phyloP scores from a whole-genome alignment of 2,329 filamentous ascomycete genomes.

The Alternaria sp. region DNA sequence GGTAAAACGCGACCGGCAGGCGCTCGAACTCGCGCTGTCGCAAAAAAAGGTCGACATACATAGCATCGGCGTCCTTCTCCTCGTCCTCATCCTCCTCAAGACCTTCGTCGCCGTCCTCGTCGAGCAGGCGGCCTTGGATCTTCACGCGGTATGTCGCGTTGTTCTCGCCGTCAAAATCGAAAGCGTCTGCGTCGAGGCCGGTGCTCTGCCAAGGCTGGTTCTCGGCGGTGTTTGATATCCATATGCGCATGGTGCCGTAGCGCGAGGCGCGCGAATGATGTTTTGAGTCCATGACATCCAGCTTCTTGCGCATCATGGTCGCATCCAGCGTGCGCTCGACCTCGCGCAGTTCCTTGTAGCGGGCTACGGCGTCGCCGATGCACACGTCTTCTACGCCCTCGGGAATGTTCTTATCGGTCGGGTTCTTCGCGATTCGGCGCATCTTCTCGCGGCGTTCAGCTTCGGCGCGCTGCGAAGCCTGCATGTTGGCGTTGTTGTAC shows the following conservation, averaged over 20 bases:
- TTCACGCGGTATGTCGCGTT: conserved; percentile 87
- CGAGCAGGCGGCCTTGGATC: conserved; percentile 85
- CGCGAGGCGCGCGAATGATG: conserved; percentile 77
- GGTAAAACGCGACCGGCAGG: neutral
- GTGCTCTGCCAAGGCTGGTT: conserved; percentile 90
- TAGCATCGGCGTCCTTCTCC: conserved; percentile 57
- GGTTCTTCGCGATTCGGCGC: conserved; percentile 83
- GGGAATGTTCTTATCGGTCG: conserved; percentile 92
- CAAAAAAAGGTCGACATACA: conserved; percentile 44
- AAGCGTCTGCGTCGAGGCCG: conserved; percentile 72
- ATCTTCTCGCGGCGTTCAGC: conserved; percentile 67
- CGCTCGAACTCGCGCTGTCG: neutral
- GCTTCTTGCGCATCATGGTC: conserved; percentile 88
- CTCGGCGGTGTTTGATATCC: conserved; percentile 93
- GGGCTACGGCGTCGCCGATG: conserved; percentile 79
- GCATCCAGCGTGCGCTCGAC: conserved; percentile 89
- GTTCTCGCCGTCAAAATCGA: conserved; percentile 79
- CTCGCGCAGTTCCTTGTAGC: conserved; percentile 84
- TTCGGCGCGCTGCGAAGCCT: conserved; percentile 54
- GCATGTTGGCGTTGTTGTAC: conserved; percentile 47
- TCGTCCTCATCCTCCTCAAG: conserved; percentile 41
- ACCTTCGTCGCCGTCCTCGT: conserved; percentile 49
- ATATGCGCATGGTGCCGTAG: conserved; percentile 85
- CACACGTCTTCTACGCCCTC: conserved; percentile 82
- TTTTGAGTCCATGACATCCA: conserved; percentile 86